Evolutionary conservation across 2,329 filamentous ascomycete species (phyloP), one percentile per base, ranked within the genome.

Genomic region (Fusarium incarnatum): DNA sequence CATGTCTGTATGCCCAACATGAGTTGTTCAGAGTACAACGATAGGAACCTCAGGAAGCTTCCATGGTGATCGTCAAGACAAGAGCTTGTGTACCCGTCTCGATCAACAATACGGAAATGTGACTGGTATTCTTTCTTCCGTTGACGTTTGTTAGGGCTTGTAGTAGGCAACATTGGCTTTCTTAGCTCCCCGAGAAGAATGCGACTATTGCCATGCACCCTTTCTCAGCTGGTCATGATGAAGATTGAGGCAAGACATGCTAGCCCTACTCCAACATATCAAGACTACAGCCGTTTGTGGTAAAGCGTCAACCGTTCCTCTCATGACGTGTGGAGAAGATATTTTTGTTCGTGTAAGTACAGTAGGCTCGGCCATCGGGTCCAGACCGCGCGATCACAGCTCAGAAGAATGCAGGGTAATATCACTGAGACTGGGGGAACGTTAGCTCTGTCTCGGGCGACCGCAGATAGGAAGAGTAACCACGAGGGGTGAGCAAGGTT

Each of bases 371-470:
- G n/a, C 50, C 60, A 56, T 47, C 57, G 22, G 46, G 44, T 62
- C 41, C 45, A 58, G 66, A 62, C 62, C 58, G 44, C 57, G 23
- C 59, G 47, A 53, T 62, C 32, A 32, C 37, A 30, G 55, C 50
- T 56, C 40, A 42, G 34, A 59, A 72, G 64, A 69, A 74, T 68
- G 64, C 54, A 60, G 53, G 30, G 22, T 50, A 56, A 64, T 45
- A 59, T 60, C 50, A 20, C n/a, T 44, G 57, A 60, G 50, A 59
- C 55, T 53, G 34, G 40, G 30, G 48, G 20, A 66, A 50, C 50
- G 58, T 67, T 64, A 57, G 60, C 55, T 56, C 30, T 63, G 67
- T 69, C 64, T 73, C 72, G 67, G 67, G 49, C 49, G 23, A 20
- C 32, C 13, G 40, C 49, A 41, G 32, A 52, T 16, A 41, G 9